phyloP scores from a whole-genome alignment of 345 rosid species.

The Cardamine chenopodiifolia region DNA sequence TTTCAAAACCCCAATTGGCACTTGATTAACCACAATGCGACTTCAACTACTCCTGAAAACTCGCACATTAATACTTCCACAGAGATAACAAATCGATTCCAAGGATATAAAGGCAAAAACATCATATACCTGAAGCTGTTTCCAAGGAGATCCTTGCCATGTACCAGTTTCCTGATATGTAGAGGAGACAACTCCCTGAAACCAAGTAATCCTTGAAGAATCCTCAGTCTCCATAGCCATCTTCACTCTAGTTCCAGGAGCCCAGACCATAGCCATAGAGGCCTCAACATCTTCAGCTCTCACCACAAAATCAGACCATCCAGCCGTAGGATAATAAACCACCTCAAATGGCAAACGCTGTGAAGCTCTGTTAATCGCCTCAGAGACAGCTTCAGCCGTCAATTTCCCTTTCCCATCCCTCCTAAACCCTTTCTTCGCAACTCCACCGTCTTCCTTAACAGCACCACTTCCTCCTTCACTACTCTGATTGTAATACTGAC shows the following conservation, averaged over 20 bases:
- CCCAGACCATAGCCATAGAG: constrained; percentile 53
- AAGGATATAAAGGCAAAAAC: not conserved
- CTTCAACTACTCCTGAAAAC: not conserved
- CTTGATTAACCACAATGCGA: constrained; percentile 2
- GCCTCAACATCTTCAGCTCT: constrained; percentile 78
- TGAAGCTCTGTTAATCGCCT: constrained; percentile 59
- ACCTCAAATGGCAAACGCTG: constrained; percentile 70
- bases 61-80: not conserved
- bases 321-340: constrained; percentile 72
- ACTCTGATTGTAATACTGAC: constrained; percentile 49
- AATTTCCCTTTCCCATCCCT: constrained; percentile 55
- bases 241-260: constrained; percentile 74
- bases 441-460: constrained; percentile 23
- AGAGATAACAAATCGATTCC: not conserved
- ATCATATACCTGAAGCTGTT: constrained; percentile 70
- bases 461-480: not conserved
- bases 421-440: constrained; percentile 35
- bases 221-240: constrained; percentile 85
- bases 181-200: constrained; percentile 68
- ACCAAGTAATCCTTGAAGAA: constrained; percentile 70
- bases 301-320: constrained; percentile 80
- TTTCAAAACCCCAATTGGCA: not conserved
- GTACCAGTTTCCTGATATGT: constrained; percentile 48
- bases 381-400: constrained; percentile 55
- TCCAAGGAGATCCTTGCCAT: constrained; percentile 90